These are phyloP conservation scores for Trichocladium antarcticum DNA, from an alignment of 495 filamentous ascomycete genomes.

Conservation along the genomic window DNA sequence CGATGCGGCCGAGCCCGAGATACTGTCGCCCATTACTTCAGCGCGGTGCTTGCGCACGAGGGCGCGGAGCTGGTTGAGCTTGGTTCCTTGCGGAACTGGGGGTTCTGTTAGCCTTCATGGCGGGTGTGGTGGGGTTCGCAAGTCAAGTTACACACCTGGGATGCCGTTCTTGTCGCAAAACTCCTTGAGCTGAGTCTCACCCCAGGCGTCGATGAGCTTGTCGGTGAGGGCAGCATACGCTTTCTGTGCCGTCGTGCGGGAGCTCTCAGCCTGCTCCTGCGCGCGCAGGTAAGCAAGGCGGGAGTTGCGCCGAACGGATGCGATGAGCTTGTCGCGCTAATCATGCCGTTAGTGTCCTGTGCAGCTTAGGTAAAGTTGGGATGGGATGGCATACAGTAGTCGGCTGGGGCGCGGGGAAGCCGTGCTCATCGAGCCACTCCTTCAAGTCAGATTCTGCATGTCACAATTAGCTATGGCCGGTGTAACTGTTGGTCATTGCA, in stretches of 20 bases:
- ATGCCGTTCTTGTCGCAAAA: conserved; percentile 88
- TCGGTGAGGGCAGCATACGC: conserved; percentile 66
- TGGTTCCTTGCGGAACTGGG: conserved; percentile 78
- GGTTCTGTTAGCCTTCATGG: conserved; percentile 43
- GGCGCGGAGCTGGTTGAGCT: conserved; percentile 76
- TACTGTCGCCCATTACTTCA: conserved; percentile 57
- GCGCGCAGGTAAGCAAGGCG: conserved; percentile 59
- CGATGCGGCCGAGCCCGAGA: conserved; percentile 49
- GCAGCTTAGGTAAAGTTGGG: not conserved
- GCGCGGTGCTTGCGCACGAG: conserved; percentile 84
- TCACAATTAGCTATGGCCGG: conserved; percentile 35
- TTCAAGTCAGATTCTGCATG: conserved; percentile 38
- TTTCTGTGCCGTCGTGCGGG: conserved; percentile 52
- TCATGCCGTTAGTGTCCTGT: conserved; percentile 1
- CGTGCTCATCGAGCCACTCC: conserved; percentile 81
- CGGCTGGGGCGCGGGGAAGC: conserved; percentile 79
- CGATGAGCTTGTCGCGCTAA: conserved; percentile 74
- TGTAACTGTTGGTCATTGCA: not conserved
- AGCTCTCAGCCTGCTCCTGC: conserved; percentile 48
- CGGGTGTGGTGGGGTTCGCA: not conserved
- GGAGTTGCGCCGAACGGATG: conserved; percentile 82
- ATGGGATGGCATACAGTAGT: conserved; percentile 36
- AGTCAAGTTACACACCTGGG: conserved; percentile 20
- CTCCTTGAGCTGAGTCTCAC: conserved; percentile 75
- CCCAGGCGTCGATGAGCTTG: conserved; percentile 79